These are phyloP conservation scores for Diutina siamensis DNA, from an alignment of 1,139 yeast genomes.

Conservation along the genomic window DNA sequence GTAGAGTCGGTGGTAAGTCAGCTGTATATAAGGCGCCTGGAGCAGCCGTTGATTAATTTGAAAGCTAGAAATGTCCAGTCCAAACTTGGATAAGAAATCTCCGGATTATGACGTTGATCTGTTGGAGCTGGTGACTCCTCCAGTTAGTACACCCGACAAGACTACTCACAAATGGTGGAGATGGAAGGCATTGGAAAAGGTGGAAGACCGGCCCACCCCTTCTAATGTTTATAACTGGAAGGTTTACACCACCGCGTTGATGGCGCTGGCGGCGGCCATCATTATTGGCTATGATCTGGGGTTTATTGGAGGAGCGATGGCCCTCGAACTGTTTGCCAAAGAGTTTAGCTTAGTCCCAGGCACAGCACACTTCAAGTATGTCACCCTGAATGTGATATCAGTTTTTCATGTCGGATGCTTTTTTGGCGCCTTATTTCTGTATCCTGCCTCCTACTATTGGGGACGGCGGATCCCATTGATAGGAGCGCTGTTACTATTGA, in stretches of 20 bases:
- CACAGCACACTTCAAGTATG: conserved; percentile 14
- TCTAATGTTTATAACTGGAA: conserved; percentile 26
- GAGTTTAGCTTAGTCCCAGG: conserved; percentile 21
- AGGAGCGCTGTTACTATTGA: conserved; percentile 23
- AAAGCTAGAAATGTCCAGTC: not conserved
- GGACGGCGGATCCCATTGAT: conserved; percentile 28
- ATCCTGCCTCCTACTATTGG: conserved; percentile 26
- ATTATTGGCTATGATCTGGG: conserved; percentile 31
- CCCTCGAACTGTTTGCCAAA: conserved; percentile 22
- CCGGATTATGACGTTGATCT: not conserved
- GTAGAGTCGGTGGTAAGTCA: too few relatives aligned
- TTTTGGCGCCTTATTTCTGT: conserved; percentile 33
- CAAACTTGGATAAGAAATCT: not conserved
- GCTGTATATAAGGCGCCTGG: not conserved
- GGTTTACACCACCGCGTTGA: conserved; percentile 25
- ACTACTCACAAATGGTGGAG: not conserved
- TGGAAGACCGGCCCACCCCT: conserved; percentile 31
- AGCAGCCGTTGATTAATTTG: not conserved
- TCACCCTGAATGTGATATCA: conserved; percentile 28
- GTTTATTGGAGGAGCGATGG: conserved; percentile 32
- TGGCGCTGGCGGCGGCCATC: conserved; percentile 23
- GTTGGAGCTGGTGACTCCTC: not conserved
- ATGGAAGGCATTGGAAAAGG: conserved; percentile 19
- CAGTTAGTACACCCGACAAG: too few relatives aligned
- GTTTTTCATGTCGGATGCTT: conserved; percentile 38